These are phyloP conservation scores for Raphanus raphanistrum DNA, from an alignment of 345 rosid genomes.

Conservation along the genomic window DNA sequence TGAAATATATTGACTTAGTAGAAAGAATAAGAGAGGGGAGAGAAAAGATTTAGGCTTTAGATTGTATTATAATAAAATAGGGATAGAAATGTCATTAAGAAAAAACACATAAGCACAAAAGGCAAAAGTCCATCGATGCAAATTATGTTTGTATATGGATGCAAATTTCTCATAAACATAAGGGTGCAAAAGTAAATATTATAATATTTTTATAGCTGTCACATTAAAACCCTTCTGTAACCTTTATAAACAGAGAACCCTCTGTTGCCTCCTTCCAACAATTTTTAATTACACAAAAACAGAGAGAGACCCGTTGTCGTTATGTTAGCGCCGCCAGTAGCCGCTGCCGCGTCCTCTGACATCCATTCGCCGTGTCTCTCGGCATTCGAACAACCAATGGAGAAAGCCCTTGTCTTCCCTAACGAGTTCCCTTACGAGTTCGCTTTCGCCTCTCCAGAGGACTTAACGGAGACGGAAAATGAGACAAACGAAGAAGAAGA, in stretches of 20 bases:
- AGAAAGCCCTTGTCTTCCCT: constrained; percentile 34
- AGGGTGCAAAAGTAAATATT: neutral
- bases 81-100: no score
- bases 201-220: constrained; percentile 35
- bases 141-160: no score
- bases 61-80: no score
- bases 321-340: constrained; percentile 41
- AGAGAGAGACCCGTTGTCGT: constrained; percentile 3
- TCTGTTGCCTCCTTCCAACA: constrained; percentile 6
- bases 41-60: no score
- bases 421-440: constrained; percentile 68
- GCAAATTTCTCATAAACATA: no score
- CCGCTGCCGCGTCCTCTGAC: constrained; percentile 34
- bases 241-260: constrained; percentile 53
- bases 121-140: no score
- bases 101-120: no score
- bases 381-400: neutral
- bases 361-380: neutral
- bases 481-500: constrained; percentile 58
- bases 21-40: no score
- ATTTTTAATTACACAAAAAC: neutral
- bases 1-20: no score
- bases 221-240: constrained; percentile 40
- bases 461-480: constrained; percentile 56
- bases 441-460: constrained; percentile 47